Conservation (phyloP, 2,329 filamentous ascomycete genomes). For the Drechslera avenae region DNA sequence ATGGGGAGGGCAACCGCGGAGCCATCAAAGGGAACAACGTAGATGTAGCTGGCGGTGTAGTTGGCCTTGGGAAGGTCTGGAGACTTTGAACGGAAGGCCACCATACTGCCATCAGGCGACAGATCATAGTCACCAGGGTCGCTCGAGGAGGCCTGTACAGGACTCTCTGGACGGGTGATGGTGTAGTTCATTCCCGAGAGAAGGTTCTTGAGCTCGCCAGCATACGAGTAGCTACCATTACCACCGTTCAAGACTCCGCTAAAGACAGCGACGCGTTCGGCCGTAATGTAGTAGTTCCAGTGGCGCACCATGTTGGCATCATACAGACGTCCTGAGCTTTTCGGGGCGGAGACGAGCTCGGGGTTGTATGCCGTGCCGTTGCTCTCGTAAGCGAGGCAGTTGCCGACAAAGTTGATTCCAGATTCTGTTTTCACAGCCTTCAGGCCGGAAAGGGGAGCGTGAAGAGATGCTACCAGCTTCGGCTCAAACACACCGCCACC, state of each 20-base stretch:
- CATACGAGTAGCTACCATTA: constrained; percentile 39
- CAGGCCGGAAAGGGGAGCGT: constrained; percentile 56
- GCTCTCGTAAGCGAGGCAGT: constrained; percentile 65
- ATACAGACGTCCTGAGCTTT: constrained; percentile 72
- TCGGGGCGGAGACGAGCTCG: constrained; percentile 61
- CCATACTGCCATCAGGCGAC: constrained; percentile 65
- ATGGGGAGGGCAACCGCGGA: constrained; percentile 53
- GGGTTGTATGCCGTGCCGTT: constrained; percentile 73
- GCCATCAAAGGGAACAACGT: constrained; percentile 69
- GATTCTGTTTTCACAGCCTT: constrained; percentile 51
- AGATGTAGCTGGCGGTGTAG: constrained; percentile 82
- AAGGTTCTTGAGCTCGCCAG: constrained; percentile 52
- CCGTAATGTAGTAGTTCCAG: constrained; percentile 76
- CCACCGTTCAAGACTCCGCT: constrained; percentile 63
- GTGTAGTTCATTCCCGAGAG: constrained; percentile 64
- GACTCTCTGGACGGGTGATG: constrained; percentile 65
- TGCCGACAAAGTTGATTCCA: constrained; percentile 56
- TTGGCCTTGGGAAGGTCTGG: constrained; percentile 72
- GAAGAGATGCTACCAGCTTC: constrained; percentile 46
- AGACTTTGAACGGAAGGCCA: constrained; percentile 75
- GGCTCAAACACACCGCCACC: constrained; percentile 32
- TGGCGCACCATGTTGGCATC: constrained; percentile 77
- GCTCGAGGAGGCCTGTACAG: constrained; percentile 74
- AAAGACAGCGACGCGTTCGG: constrained; percentile 74
- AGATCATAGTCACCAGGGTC: constrained; percentile 79